Base-by-base conservation (phyloP, 345 rosid genomes). In the Acer yangbiense region DNA sequence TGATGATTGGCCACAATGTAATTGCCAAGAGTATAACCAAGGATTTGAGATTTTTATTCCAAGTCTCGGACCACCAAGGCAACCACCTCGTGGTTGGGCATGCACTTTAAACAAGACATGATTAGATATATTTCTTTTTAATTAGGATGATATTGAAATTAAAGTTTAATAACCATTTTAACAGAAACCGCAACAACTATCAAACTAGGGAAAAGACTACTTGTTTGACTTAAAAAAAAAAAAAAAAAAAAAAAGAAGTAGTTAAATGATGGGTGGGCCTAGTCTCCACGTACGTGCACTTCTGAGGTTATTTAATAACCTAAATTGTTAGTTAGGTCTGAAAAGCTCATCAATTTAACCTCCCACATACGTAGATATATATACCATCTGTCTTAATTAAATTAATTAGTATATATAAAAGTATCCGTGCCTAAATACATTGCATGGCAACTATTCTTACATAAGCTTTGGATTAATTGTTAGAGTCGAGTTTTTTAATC, bases 311-410 rank as follows among this genome's bases (percentile, higher is more conserved):
- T 9, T 25, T 72, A 74, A 75, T 64, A 66, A 57, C 44, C 48
- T 44, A 72, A 69, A 18, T 58, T 68, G 80, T 82, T 75, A 23
- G 83, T 85, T 83, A 76, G 88, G 87, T 86, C 75, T 71, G 84
- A 82, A 80, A 78, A 79, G 65, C 64, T 80, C 27, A 84, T 82
- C 82, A 27, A 60, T 60, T 60, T 60, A 70, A 57, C 66, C 67
- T 25, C 60, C 39, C 32, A 46, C 50, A 46, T 44, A 23, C 71
- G 29, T 55, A 46, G 35, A 18, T 54, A 4, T n/a, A n/a, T n/a
- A n/a, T 54, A 54, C 17, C 39, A 35, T 35, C 39, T 35, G 39
- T 35, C 39, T 54, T 48, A 11, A 41, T 32, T 27, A 6, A 7
- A 21, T 35, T n/a, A n/a, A n/a, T n/a, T n/a, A 32, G 16, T 16